Conservation (phyloP, 2,329 filamentous ascomycete genomes). For the Fusarium newnesense region DNA sequence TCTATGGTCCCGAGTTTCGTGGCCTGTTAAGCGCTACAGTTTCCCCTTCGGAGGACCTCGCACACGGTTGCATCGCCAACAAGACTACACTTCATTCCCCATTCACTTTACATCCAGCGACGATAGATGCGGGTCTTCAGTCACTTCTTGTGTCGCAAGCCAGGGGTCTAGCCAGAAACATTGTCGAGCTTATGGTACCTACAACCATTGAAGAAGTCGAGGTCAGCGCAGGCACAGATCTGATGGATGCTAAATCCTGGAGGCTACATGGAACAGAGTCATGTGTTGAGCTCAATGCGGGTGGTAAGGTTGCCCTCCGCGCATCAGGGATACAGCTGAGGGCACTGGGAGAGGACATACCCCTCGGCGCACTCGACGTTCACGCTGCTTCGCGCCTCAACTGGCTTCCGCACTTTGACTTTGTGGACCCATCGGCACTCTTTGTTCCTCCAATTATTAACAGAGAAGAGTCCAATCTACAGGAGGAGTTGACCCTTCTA, state of each 20-base stretch:
- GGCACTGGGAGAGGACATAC: not conserved
- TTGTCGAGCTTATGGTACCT: not conserved
- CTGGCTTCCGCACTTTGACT: constrained; percentile 22
- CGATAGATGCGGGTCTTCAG: constrained; percentile 12
- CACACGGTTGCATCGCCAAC: not conserved
- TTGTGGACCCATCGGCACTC: not conserved
- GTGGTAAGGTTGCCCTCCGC: not conserved
- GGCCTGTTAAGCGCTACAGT: not conserved
- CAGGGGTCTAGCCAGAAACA: not conserved
- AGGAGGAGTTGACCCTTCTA: constrained; percentile 5
- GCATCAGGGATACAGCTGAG: not conserved
- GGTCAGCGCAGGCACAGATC: not conserved
- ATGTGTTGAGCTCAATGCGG: not conserved
- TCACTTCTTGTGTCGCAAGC: not conserved
- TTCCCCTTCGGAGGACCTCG: not conserved
- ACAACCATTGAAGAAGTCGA: constrained; percentile 8
- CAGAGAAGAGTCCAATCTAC: not conserved
- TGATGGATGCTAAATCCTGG: constrained; percentile 14
- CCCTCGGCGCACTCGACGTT: not conserved
- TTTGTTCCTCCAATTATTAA: not conserved
- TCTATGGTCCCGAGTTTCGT: constrained; percentile 5
- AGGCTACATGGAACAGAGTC: not conserved
- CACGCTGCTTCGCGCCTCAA: constrained; percentile 4
- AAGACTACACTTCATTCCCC: not conserved
- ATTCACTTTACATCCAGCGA: constrained; percentile 14